Evolutionary conservation across 495 filamentous ascomycete genomes (phyloP), one percentile per base, ranked within the genome.

Genomic region (Xanthoparmelia taractica): DNA sequence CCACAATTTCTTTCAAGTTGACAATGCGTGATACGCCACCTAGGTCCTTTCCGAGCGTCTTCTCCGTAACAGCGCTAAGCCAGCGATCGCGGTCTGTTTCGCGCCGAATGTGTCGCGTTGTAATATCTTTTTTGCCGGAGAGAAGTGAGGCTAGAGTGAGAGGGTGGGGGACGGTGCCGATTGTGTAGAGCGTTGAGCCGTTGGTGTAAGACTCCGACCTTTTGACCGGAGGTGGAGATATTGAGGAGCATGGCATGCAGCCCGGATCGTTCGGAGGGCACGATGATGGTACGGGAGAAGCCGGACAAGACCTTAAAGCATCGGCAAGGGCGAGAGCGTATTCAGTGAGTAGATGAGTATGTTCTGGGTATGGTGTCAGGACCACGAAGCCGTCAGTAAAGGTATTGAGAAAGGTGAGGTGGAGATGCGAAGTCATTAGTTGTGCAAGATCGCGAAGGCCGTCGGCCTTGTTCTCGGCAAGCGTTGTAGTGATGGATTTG

Each of bases 81-180:
- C 94, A 98, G 15, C 80, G 73, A 73, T 98, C 90, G 12, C 93
- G 88, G n/a, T 76, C 70, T 4, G 87, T 87, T 20, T 88, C 78
- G 36, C 89, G 84, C 48, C 92, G 87, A 58, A 97, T 82, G 73
- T 85, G 90, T 15, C 80, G 74, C 2, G 84, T 77, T 57, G 84
- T 82, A 36, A 91, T 73, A 4, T 82, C 76, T 2, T 82, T 77
- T 6, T 78, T 79, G 36, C 70, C 70, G 41, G 74, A 75, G 34
- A 81, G 76, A 6, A 98, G 76, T 23, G 83, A 81, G 55, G 85
- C 78, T 13, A 91, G 75, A 13, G 92, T 96, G 74, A 89, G 96
- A 0, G 94, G 94, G 68, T 98, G 94, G 0, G 94, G 93, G 8
- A 97, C 85, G 11, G 84, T 87, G 67, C 86, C 91, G 66, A 97